Base-by-base conservation (phyloP, 1,284 basidiomycete genomes). In the Cryptococcus neoformans region DNA sequence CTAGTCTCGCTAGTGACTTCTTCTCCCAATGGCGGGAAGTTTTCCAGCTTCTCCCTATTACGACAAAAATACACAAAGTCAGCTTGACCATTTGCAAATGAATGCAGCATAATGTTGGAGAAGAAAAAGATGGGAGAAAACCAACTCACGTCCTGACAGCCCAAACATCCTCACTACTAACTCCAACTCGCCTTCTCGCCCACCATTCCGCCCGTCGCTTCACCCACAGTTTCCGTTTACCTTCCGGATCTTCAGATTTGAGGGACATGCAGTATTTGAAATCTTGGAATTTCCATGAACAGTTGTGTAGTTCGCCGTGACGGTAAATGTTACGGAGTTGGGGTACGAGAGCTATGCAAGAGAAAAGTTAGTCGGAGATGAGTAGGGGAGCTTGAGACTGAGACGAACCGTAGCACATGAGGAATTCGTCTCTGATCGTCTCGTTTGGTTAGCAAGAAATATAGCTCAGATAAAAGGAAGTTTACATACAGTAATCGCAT, bases 121-220 rank as follows among this genome's bases (percentile, higher is more conserved):
- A 28, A 28, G 4, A 28, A 28, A 4, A 4, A 4, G 28, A 28
- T 28, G 28, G 28, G 4, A 40, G 11, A 47, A 47, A 38, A 21
- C 14, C 6, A 14, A 81, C 83, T 65, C 73, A 92, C 92, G 80
- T 84, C 70, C 93, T 80, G 21, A 89, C 81, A 62, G 90, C 87
- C 95, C 95, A 99, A 3, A 99, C 86, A 71, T 93, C 90, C 79
- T 99, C 95, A 58, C 89, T 91, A 74, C 90, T 92, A 69, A 84
- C 85, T 9, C 78, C 81, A 10, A 90, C 73, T 50, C 92, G 79
- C 50, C 90, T 80, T 39, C 81, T 79, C 2, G 93, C 92, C 89
- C 90, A 94, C 88, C 89, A 92, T 72, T 96, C 91, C 0, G 94
- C 94, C 48, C 89, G 82, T 28, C 89, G 81, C 48, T 81, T 81